Conservation (phyloP, 1,284 basidiomycete genomes). For the Microbotryum violaceum region DNA sequence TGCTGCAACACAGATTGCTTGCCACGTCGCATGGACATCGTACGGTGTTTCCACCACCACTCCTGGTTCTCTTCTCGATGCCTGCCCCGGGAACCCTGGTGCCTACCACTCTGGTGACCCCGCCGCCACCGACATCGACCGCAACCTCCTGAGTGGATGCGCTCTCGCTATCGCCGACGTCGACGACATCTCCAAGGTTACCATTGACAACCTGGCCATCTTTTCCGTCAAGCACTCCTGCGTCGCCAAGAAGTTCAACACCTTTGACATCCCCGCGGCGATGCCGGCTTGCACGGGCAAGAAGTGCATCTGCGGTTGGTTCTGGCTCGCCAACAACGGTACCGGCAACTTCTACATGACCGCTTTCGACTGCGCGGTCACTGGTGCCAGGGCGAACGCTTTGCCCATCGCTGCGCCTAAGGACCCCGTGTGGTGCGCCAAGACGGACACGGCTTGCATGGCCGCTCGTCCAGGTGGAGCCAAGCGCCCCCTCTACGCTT, state of each 20-base stretch:
- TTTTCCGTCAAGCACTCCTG: slow-evolving; percentile 13
- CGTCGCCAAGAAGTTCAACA: slow-evolving; percentile 7
- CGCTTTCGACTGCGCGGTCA: slow-evolving; percentile 12
- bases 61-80: not conserved
- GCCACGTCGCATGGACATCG: not conserved
- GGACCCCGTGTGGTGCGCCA: slow-evolving; percentile 5
- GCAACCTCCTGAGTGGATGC: slow-evolving; percentile 4
- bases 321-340: slow-evolving; percentile 16
- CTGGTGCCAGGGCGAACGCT: not conserved
- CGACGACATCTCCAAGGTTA: slow-evolving; percentile 12
- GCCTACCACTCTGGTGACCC: slow-evolving; percentile 14
- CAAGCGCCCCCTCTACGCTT: slow-evolving; percentile 10
- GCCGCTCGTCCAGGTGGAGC: not conserved
- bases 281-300: slow-evolving; percentile 11
- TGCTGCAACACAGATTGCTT: not conserved
- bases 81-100: slow-evolving; percentile 11
- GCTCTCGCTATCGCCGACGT: slow-evolving; percentile 15
- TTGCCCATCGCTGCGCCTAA: slow-evolving; percentile 3
- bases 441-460: slow-evolving; percentile 1
- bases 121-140: not conserved
- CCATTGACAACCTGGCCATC: slow-evolving; percentile 13
- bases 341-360: slow-evolving; percentile 14
- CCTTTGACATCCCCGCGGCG: slow-evolving; percentile 8
- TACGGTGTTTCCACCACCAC: not conserved
- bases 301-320: slow-evolving; percentile 17